Conservation (phyloP, 2,329 filamentous ascomycete species). For the Scedosporium apiospermum region DNA sequence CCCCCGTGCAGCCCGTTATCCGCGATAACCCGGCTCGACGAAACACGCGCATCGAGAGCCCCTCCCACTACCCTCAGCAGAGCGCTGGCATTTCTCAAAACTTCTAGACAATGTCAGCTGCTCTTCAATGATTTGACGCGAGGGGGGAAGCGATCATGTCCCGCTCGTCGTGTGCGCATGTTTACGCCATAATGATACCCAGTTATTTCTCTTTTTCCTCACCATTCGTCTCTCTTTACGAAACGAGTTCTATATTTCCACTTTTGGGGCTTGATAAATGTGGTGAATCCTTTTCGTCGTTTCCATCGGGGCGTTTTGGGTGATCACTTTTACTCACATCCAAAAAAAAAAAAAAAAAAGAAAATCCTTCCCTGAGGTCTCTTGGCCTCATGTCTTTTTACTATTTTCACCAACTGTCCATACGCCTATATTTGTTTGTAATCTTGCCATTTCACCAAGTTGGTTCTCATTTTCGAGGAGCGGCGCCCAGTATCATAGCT, state of each 20-base stretch:
- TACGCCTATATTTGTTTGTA: not conserved
- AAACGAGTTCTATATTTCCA: not conserved
- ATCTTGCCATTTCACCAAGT: not conserved
- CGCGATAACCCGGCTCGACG: slow-evolving; percentile 85
- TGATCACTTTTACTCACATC: not conserved
- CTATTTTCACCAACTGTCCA: not conserved
- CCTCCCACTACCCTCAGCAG: slow-evolving; percentile 81
- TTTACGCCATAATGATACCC: slow-evolving; percentile 6
- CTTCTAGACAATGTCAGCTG: slow-evolving; percentile 53
- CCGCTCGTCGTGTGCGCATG: not conserved
- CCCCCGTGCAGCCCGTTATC: slow-evolving; percentile 65
- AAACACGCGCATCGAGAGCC: slow-evolving; percentile 91
- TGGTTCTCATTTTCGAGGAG: not conserved
- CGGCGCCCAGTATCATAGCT: not conserved
- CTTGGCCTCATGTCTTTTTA: not conserved
- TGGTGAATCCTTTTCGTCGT: not conserved
- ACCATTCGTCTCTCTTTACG: not conserved
- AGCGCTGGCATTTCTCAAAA: slow-evolving; percentile 95
- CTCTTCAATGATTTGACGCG: not conserved
- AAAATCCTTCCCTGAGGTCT: not conserved
- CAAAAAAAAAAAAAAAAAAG: not conserved
- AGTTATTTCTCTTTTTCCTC: not conserved
- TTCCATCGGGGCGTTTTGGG: not conserved
- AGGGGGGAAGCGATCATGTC: not conserved
- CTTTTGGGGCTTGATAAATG: not conserved